Base-by-base conservation (phyloP, 345 rosid species). In the Lepidium africanum region DNA sequence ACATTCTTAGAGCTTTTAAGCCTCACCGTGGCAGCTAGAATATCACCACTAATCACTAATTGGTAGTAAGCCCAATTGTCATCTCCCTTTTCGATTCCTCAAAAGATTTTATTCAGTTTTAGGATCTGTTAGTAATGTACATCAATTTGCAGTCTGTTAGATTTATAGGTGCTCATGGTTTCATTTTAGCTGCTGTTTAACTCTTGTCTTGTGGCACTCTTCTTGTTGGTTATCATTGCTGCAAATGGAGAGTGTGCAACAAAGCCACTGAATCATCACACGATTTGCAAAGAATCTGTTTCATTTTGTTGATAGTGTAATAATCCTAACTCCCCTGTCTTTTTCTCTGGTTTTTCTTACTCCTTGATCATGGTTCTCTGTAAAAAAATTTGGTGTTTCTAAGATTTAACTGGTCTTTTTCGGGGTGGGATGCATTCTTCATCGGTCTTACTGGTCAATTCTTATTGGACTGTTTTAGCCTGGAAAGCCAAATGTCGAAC, bases 231-330 rank as follows among this genome's bases (percentile, higher is more conserved):
- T 82, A 81, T 46, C 84, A 85, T 77, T 86, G 81, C 73, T 87
- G 85, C 56, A 79, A 84, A 48, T 85, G 96, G 92, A 81, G 84
- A 70, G 71, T 89, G 46, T 81, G 76, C 50, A 65, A 82, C 32
- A 80, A 78, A 77, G 84, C 82, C 33, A 65, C 80, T 30, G 85
- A 80, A 76, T 61, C 78, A 21, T 78, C 90, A 3, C 64, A 35
- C 10, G 58, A 65, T 27, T 77, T 85, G 3, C 78, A 75, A 47
- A 82, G 70, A 74, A 80, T 89, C 71, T 91, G 85, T 74, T 84
- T 91, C 57, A 76, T 94, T 57, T 58, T 91, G 84, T 84, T 94
- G 67, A 74, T 89, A 42, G 90, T 85, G 99, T 94, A 94, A 87
- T 75, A 7, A 59, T 80, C 84, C 67, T 17, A 5, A 38, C 27